These are phyloP conservation scores for Ampelomyces quisqualis DNA, from an alignment of 2,329 filamentous ascomycete genomes.

Conservation along the genomic window DNA sequence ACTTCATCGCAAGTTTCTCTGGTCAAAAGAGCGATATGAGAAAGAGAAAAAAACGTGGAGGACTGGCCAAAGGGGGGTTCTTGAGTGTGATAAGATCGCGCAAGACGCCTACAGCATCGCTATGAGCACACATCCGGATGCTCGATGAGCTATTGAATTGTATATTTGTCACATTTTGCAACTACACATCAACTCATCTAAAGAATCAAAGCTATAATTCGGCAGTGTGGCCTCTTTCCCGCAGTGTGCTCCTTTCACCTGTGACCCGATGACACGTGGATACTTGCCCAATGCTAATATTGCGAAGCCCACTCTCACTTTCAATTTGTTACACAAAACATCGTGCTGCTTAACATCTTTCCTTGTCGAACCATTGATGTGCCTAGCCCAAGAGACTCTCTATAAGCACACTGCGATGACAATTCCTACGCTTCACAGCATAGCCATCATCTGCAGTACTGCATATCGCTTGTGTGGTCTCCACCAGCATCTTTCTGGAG, in stretches of 20 bases:
- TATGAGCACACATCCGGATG: conserved; percentile 1
- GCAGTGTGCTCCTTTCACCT: not conserved
- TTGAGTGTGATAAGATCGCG: conserved; percentile 11
- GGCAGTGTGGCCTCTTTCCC: too few relatives aligned
- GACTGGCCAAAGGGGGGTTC: not conserved
- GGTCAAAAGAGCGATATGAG: conserved; percentile 9
- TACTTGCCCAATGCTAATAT: too few relatives aligned
- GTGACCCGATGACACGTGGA: not conserved
- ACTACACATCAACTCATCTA: not conserved
- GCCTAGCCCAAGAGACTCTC: not conserved
- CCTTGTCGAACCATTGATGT: too few relatives aligned
- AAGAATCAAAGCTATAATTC: too few relatives aligned
- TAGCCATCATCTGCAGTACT: not conserved
- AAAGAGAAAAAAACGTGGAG: conserved; percentile 10
- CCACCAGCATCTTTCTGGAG: not conserved
- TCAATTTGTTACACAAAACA: not conserved
- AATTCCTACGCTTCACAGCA: not conserved
- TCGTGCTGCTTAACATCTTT: too few relatives aligned
- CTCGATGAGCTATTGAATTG: not conserved
- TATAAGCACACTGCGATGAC: not conserved
- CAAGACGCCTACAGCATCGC: conserved; percentile 8
- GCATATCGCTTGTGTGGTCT: not conserved
- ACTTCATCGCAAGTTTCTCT: conserved; percentile 9
- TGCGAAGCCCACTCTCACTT: too few relatives aligned
- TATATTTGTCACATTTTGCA: not conserved